A percentile compares a stretch with the other conserved stretches of the same genome.
These are phyloP conservation scores for Acorus calamus DNA, from an alignment of 106 monocot species.

Conservation along the genomic window DNA sequence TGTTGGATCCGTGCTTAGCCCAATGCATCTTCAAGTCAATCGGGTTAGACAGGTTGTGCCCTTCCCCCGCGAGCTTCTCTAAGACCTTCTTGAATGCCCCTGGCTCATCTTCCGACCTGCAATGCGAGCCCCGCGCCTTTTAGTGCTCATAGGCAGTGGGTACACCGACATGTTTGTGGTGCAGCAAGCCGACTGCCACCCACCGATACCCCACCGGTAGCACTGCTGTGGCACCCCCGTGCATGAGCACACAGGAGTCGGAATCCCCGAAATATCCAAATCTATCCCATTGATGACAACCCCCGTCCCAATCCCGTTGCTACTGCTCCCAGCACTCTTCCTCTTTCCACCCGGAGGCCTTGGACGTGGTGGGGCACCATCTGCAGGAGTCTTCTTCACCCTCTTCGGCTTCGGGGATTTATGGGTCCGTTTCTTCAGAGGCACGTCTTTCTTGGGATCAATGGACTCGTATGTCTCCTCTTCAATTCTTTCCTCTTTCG, in stretches of 20 bases:
- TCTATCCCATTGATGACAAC: slow-evolving; percentile 22
- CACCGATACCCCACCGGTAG: slow-evolving; percentile 29
- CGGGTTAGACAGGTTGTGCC: slow-evolving; percentile 16
- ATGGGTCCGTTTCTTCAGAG: slow-evolving; percentile 35
- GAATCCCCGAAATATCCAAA: slow-evolving; percentile 13
- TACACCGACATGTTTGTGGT: slow-evolving; percentile 19
- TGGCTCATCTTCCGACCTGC: slow-evolving; percentile 35
- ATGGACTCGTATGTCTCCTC: slow-evolving; percentile 6
- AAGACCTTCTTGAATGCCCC: slow-evolving; percentile 27
- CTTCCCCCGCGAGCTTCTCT: slow-evolving; percentile 18
- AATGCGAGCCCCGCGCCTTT: slow-evolving; percentile 20
- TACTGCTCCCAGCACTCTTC: slow-evolving; percentile 5
- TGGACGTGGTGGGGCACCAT: too few relatives aligned
- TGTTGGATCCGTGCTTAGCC: slow-evolving; percentile 29
- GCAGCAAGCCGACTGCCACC: slow-evolving; percentile 34
- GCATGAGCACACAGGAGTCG: slow-evolving; percentile 22
- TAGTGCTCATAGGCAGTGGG: slow-evolving; percentile 24
- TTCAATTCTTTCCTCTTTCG: slow-evolving; percentile 12
- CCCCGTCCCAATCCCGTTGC: slow-evolving; percentile 5
- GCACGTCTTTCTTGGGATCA: slow-evolving; percentile 1
- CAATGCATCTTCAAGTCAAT: slow-evolving; percentile 20
- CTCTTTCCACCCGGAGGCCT: slow-evolving; percentile 8
- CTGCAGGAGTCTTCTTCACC: slow-evolving; percentile 32
- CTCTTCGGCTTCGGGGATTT: slow-evolving; percentile 58
- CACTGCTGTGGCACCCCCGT: slow-evolving; percentile 20